Percentiles rank a stretch among this genome's conserved stretches.
phyloP scores from a whole-genome alignment of 2,329 filamentous ascomycete species.

The Stachybotrys elegans region DNA sequence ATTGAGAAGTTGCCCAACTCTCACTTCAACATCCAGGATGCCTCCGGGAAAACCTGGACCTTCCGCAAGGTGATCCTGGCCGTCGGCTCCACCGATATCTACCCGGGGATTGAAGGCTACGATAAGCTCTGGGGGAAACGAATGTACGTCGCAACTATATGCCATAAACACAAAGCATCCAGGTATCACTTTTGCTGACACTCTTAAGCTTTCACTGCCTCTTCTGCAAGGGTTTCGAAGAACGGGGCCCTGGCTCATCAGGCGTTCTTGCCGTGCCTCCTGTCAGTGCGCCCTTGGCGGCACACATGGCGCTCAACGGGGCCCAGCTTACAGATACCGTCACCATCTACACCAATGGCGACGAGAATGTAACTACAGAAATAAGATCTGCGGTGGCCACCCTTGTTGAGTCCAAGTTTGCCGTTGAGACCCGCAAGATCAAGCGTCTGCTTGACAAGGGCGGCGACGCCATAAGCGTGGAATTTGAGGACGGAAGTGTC shows the following conservation, averaged over 20 bases:
- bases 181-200: no score
- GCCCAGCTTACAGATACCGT: conserved; percentile 28
- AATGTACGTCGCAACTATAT: conserved; percentile 31
- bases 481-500: conserved; percentile 1
- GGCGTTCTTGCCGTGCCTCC: conserved; percentile 34
- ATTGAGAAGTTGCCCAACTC: neutral
- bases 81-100: conserved; percentile 40
- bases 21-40: neutral
- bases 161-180: no score
- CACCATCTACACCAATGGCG: conserved; percentile 41
- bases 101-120: conserved; percentile 22
- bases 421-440: neutral
- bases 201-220: conserved; percentile 44
- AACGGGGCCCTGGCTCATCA: conserved; percentile 33
- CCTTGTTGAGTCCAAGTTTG: neutral
- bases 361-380: neutral
- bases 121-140: conserved; percentile 40
- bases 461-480: neutral
- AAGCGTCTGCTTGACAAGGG: neutral
- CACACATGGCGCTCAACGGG: conserved; percentile 32
- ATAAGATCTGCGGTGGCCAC: no score
- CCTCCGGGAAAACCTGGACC: conserved; percentile 21
- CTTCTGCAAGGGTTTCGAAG: conserved; percentile 50
- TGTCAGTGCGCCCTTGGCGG: conserved; percentile 19
- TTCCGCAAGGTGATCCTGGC: conserved; percentile 47